Base-by-base conservation (phyloP, 805 yeast species). In the Ascoidea asiatica region DNA sequence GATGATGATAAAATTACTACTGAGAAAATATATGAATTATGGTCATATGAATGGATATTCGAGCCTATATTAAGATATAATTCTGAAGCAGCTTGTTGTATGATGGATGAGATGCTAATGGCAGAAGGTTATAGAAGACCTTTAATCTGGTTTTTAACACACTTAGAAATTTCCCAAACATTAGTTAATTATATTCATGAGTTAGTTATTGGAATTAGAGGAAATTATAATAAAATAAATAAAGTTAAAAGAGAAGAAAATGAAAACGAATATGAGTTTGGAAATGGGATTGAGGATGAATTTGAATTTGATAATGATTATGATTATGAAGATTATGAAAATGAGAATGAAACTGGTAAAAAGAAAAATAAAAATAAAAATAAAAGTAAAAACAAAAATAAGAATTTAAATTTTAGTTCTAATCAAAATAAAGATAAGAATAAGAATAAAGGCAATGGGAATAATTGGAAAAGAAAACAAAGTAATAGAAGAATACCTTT, bases 71-170 rank as follows among this genome's bases (percentile, higher is more conserved):
- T 80, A 18, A 66, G 65, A 20, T 60, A 63, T 45, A 78, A 80
- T 54, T 75, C 75, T 4, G 62, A 67, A 8, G 60, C 77, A 3
- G 71, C 79, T 0, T 72, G 75, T 55, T 63, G 71, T 17, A 62
- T 81, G 43, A 62, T 81, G 56, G 88, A 81, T 58, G 90, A 83
- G 58, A 62, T 83, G 67, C 62, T 82, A 44, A 80, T 81, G 85
- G 73, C 78, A 43, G 62, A 64, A 45, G 87, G 87, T 0, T 72
- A 68, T 51, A 67, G 89, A 52, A 59, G 86, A 23, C 73, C 73
- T 0, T 55, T 81, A 13, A 76, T 82, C 39, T 79, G 86, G 85
- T 76, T 73, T 49, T 57, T 82, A 19, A 77, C 87, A 1, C 85
- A 77, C 56, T 58, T 77, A 52, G 73, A 77, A 43, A 57, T 79